A percentile compares a stretch with the other conserved stretches of the same genome.
Evolutionary conservation across 306 rosid species (phyloP).

Genomic region (Betula pendula): DNA sequence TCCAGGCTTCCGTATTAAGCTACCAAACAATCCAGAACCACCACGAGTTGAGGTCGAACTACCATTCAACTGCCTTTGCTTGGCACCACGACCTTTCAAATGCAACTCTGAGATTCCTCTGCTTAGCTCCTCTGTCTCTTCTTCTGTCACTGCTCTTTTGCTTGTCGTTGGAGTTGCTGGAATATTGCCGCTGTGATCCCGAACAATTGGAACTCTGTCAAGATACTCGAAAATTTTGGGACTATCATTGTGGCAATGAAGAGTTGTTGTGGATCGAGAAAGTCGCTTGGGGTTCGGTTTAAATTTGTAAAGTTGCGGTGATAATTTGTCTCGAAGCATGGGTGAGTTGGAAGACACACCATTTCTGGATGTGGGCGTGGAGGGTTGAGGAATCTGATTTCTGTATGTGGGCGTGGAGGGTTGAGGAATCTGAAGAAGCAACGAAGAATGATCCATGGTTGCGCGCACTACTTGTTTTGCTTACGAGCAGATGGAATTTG

Average conservation of each 20-base stretch:
- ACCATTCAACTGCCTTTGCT: background rate
- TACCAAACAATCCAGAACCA: background rate
- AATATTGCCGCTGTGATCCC: background rate
- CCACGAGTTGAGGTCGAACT: background rate
- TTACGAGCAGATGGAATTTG: background rate
- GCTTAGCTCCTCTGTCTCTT: background rate
- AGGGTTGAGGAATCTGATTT: background rate
- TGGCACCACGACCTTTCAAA: background rate
- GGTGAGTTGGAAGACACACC: background rate
- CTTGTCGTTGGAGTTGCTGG: background rate
- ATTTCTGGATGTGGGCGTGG: background rate
- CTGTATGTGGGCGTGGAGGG: background rate
- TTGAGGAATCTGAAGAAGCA: background rate
- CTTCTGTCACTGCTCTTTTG: background rate
- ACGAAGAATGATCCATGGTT: background rate
- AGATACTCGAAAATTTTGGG: background rate
- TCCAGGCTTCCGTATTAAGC: constrained; percentile 11
- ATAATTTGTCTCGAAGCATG: background rate
- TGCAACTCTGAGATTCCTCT: background rate
- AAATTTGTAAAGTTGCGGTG: background rate
- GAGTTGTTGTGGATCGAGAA: background rate
- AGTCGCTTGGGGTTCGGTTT: background rate
- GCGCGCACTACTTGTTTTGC: background rate
- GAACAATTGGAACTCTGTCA: background rate
- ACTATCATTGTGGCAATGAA: background rate